phyloP scores from a whole-genome alignment of 768 basidiomycete genomes.

The Tricholoma hemisulphureum region DNA sequence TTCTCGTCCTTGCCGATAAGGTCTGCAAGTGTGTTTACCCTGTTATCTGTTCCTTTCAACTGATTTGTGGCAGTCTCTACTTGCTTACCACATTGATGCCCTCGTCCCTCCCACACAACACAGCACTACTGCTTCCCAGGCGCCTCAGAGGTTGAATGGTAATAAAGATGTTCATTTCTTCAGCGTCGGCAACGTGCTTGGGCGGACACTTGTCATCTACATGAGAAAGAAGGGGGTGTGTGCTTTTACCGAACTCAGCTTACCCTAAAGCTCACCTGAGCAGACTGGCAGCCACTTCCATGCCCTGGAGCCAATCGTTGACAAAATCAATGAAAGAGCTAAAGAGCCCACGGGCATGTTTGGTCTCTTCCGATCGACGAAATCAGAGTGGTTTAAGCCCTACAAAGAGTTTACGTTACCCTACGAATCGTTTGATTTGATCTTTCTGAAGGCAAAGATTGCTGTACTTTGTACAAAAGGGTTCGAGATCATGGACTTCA shows the following conservation, averaged over 20 bases:
- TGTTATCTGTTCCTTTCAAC: slow-evolving; percentile 41
- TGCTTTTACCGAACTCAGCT: slow-evolving; percentile 38
- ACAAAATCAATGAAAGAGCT: slow-evolving; percentile 75
- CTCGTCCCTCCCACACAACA: slow-evolving; percentile 85
- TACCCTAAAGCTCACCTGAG: slow-evolving; percentile 1
- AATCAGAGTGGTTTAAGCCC: slow-evolving; percentile 88
- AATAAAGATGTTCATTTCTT: slow-evolving; percentile 95
- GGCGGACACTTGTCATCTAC: slow-evolving; percentile 87
- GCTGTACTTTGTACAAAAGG: slow-evolving; percentile 90
- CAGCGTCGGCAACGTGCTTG: slow-evolving; percentile 83
- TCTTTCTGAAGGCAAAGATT: slow-evolving; percentile 89
- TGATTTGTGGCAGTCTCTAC: slow-evolving; percentile 57
- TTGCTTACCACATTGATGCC: slow-evolving; percentile 95
- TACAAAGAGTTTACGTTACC: slow-evolving; percentile 89
- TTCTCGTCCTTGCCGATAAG: slow-evolving; percentile 93
- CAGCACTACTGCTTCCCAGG: slow-evolving; percentile 65
- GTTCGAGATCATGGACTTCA: slow-evolving; percentile 97
- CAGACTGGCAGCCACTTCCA: slow-evolving; percentile 85
- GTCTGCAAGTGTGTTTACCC: slow-evolving; percentile 43
- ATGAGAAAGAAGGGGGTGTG: slow-evolving; percentile 90
- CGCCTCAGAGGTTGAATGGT: slow-evolving; percentile 86
- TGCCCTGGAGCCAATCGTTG: slow-evolving; percentile 88
- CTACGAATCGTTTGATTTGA: slow-evolving; percentile 81
- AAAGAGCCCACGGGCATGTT: slow-evolving; percentile 64
- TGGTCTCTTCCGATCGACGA: slow-evolving; percentile 58